phyloP scores from a whole-genome alignment of 139 green algal species.

The Chlorella sp. region DNA sequence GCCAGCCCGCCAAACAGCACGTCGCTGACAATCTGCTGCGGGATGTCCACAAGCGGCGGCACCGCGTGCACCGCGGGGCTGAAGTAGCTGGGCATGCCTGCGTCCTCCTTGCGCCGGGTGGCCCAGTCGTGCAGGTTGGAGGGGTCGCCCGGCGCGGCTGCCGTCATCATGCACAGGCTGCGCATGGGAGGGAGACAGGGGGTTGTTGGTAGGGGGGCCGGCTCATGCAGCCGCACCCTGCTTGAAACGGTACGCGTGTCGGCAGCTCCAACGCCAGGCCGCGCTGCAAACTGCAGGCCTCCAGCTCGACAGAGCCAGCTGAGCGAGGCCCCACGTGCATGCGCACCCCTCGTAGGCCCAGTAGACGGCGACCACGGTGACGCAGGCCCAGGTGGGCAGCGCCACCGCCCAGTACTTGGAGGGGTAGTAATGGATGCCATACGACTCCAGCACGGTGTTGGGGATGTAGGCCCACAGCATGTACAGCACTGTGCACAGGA shows the following conservation, averaged over 20 bases:
- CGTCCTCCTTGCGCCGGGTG: not conserved
- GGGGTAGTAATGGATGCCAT: conserved; percentile 74
- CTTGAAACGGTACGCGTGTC: no score
- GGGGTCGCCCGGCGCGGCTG: not conserved
- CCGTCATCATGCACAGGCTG: conserved; percentile 19
- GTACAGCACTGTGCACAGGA: conserved; percentile 52
- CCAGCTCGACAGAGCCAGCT: no score
- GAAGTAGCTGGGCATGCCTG: conserved; percentile 6
- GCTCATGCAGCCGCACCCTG: no score
- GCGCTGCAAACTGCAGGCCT: no score
- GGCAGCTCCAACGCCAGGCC: no score
- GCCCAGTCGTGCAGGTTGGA: not conserved
- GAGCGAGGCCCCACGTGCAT: not conserved
- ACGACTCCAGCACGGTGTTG: conserved; percentile 39
- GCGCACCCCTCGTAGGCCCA: conserved; percentile 69
- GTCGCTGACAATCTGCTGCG: conserved; percentile 31
- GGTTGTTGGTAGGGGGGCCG: not conserved
- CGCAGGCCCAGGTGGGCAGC: conserved; percentile 60
- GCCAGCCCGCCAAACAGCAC: conserved; percentile 33
- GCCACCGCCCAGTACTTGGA: conserved; percentile 77
- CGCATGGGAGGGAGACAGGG: not conserved
- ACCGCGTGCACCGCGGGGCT: not conserved
- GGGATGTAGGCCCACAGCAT: conserved; percentile 69
- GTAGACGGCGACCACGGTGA: conserved; percentile 53
- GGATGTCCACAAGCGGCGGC: conserved; percentile 59